These are phyloP conservation scores for Euphorbia corollata DNA, from an alignment of 441 rosid genomes.

Conservation along the genomic window DNA sequence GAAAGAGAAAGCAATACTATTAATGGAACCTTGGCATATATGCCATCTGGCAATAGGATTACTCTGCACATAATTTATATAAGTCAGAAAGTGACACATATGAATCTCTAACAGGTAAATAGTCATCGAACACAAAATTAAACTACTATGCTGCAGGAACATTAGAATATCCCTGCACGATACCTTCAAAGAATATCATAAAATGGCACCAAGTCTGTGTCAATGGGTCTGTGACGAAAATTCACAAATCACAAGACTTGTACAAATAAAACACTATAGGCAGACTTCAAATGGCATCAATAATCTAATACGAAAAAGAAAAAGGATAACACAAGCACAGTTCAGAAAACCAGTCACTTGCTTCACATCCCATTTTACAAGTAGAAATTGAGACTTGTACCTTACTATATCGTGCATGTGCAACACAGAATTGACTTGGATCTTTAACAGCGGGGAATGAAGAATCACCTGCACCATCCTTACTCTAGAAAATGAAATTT, in stretches of 20 bases:
- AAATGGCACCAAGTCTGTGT: not conserved
- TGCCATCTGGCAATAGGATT: conserved; percentile 98
- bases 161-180: not conserved
- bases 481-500: conserved; percentile 34
- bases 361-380: not conserved
- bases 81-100: conserved; percentile 12
- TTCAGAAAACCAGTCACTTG: too few species aligned
- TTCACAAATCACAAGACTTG: not conserved
- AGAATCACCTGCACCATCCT: conserved; percentile 85
- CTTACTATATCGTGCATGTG: conserved; percentile 90
- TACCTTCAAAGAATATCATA: not conserved
- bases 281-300: not conserved
- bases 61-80: conserved; percentile 50
- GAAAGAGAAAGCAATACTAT: conserved; percentile 71
- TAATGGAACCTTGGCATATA: conserved; percentile 84
- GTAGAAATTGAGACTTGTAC: conserved; percentile 28
- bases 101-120: conserved; percentile 14
- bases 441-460: conserved; percentile 86
- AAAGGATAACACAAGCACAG: not conserved
- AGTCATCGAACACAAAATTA: not conserved
- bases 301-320: not conserved
- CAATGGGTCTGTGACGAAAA: not conserved
- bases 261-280: not conserved
- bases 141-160: not conserved
- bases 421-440: conserved; percentile 76